These are phyloP conservation scores for Wallacemonas collosoma DNA, from an alignment of 208 protist genomes.

Conservation along the genomic window DNA sequence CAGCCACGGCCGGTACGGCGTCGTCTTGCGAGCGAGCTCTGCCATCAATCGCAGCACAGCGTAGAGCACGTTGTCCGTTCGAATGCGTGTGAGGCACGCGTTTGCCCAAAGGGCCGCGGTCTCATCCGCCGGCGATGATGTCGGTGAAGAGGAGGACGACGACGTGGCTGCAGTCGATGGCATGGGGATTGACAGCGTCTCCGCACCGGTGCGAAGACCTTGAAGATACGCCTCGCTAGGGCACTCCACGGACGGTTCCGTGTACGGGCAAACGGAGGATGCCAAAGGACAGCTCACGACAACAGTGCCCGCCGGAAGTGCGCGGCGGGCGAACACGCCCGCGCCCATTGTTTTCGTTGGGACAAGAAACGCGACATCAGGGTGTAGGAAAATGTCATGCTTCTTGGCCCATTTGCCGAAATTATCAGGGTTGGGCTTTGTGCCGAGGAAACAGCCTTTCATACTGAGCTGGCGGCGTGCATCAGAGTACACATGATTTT, in stretches of 20 bases:
- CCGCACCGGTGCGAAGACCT: conserved; percentile 11
- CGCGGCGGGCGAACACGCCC: conserved; percentile 68
- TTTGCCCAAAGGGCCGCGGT: background rate
- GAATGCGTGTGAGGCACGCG: background rate
- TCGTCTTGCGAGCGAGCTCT: conserved; percentile 43
- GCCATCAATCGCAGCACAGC: conserved; percentile 78
- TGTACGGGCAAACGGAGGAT: conserved; percentile 72
- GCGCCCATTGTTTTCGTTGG: conserved; percentile 85
- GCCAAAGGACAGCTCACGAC: conserved; percentile 76
- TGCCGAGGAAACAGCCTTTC: conserved; percentile 37
- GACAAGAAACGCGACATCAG: conserved; percentile 84
- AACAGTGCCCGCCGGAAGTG: conserved; percentile 54
- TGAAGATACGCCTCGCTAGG: conserved; percentile 47
- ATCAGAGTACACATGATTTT: no score
- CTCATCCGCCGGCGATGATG: background rate
- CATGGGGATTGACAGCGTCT: background rate
- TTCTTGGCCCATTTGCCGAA: conserved; percentile 80
- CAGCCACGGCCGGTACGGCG: conserved; percentile 71
- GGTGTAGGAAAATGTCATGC: conserved; percentile 77
- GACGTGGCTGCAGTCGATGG: conserved; percentile 12
- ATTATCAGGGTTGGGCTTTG: conserved; percentile 49
- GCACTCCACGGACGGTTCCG: conserved; percentile 34
- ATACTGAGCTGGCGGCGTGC: conserved; percentile 2
- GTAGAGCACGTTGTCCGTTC: conserved; percentile 49
- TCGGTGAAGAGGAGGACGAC: conserved; percentile 13